Percentiles rank a stretch among this genome's conserved stretches.
phyloP scores from a whole-genome alignment of 1,139 yeast genomes.

The Pichia norvegensis region DNA sequence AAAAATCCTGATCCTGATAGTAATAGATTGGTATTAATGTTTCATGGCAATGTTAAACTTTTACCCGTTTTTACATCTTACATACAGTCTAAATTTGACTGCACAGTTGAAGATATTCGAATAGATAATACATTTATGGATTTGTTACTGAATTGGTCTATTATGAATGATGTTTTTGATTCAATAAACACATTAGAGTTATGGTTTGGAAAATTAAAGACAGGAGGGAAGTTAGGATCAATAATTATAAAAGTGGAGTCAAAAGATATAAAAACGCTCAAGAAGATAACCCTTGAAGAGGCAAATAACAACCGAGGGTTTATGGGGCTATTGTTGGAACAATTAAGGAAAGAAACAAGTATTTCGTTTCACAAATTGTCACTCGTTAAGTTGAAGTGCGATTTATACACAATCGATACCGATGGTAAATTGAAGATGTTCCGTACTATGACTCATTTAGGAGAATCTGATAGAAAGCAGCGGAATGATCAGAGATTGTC shows the following conservation, averaged over 20 bases:
- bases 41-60: slow-evolving; percentile 21
- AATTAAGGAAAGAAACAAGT: slow-evolving; percentile 20
- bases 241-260: slow-evolving; percentile 20
- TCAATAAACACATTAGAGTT: slow-evolving; percentile 10
- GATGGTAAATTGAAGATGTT: slow-evolving; percentile 26
- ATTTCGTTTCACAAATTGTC: slow-evolving; percentile 22
- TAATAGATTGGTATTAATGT: slow-evolving; percentile 18
- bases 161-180: slow-evolving; percentile 5
- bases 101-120: slow-evolving; percentile 18
- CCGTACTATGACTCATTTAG: slow-evolving; percentile 17
- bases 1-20: slow-evolving; percentile 6
- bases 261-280: slow-evolving; percentile 17
- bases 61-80: slow-evolving; percentile 17
- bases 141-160: slow-evolving; percentile 11
- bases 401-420: slow-evolving; percentile 20
- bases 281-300: background rate
- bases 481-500: slow-evolving; percentile 20
- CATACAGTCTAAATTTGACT: slow-evolving; percentile 21
- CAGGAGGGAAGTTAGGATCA: slow-evolving; percentile 17
- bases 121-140: slow-evolving; percentile 17
- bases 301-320: background rate
- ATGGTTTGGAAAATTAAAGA: slow-evolving; percentile 20
- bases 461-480: slow-evolving; percentile 12
- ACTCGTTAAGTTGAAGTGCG: slow-evolving; percentile 23
- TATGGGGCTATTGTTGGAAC: slow-evolving; percentile 16